A percentile compares a stretch with the other conserved stretches of the same genome.
Conservation (phyloP, 352 stramenopile species). For the Phytophthora foliorum region DNA sequence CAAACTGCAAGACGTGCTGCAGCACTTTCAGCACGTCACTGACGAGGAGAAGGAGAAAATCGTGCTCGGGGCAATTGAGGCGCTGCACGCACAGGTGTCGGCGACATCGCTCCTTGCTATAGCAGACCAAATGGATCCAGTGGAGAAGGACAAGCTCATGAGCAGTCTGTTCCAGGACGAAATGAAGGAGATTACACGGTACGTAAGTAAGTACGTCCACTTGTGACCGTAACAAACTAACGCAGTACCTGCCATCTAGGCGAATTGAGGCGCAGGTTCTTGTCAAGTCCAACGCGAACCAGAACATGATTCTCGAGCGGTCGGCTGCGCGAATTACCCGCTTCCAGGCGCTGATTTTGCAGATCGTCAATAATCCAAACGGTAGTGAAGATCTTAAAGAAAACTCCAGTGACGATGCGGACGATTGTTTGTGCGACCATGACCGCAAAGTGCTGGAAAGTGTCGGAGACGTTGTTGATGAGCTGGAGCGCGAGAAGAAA, state of each 20-base stretch:
- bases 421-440: constrained; percentile 69
- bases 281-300: constrained; percentile 60
- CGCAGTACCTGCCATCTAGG: constrained; percentile 27
- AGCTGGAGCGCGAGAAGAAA: constrained; percentile 50
- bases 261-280: constrained; percentile 63
- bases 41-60: constrained; percentile 66
- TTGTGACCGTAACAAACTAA: constrained; percentile 4
- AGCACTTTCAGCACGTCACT: constrained; percentile 71
- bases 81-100: constrained; percentile 59
- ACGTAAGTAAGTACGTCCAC: constrained; percentile 10
- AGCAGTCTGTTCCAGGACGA: constrained; percentile 63
- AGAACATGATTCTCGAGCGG: constrained; percentile 69
- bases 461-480: constrained; percentile 62
- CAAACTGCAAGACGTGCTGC: constrained; percentile 59
- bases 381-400: constrained; percentile 7
- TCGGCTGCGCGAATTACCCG: constrained; percentile 64
- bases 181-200: constrained; percentile 64
- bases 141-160: constrained; percentile 72
- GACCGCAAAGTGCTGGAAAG: constrained; percentile 71
- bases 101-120: constrained; percentile 56
- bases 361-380: constrained; percentile 26
- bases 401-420: constrained; percentile 16
- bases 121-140: constrained; percentile 57
- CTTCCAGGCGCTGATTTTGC: constrained; percentile 63
- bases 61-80: constrained; percentile 56